Conservation (phyloP, 768 basidiomycete genomes). For the Lactifluus rugatus region DNA sequence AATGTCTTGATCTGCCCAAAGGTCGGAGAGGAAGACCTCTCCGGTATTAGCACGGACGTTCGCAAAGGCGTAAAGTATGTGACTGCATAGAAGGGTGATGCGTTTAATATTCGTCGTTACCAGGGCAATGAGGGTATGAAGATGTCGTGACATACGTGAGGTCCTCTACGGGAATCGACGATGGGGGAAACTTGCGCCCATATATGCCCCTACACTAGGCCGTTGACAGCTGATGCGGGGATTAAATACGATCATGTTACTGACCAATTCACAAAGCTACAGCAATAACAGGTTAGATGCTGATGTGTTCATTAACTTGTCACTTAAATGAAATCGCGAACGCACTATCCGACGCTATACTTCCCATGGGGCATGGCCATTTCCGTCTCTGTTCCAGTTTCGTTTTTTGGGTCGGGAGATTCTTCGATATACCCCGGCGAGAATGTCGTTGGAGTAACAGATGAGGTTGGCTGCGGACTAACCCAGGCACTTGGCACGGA, state of each 20-base stretch:
- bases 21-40: slow-evolving; percentile 80
- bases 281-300: not conserved
- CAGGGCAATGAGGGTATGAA: slow-evolving; percentile 4
- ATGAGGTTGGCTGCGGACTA: not conserved
- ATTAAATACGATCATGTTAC: slow-evolving; percentile 8
- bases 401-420: not conserved
- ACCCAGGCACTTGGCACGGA: slow-evolving; percentile 1
- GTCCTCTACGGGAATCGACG: slow-evolving; percentile 69
- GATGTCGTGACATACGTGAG: slow-evolving; percentile 55
- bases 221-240: slow-evolving; percentile 1
- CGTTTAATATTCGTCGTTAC: slow-evolving; percentile 7
- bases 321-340: slow-evolving; percentile 17
- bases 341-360: slow-evolving; percentile 76
- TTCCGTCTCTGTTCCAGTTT: slow-evolving; percentile 18
- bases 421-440: not conserved
- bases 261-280: slow-evolving; percentile 72
- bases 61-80: slow-evolving; percentile 90
- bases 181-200: slow-evolving; percentile 84
- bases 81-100: slow-evolving; percentile 33
- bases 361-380: slow-evolving; percentile 37
- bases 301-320: slow-evolving; percentile 12
- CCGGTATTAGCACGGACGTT: slow-evolving; percentile 77
- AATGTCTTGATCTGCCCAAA: slow-evolving; percentile 95
- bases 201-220: slow-evolving; percentile 73
- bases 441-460: not conserved